A percentile compares a stretch with the other conserved stretches of the same genome.
Conservation (phyloP, 495 filamentous ascomycete genomes). For the Neurospora cerealis region DNA sequence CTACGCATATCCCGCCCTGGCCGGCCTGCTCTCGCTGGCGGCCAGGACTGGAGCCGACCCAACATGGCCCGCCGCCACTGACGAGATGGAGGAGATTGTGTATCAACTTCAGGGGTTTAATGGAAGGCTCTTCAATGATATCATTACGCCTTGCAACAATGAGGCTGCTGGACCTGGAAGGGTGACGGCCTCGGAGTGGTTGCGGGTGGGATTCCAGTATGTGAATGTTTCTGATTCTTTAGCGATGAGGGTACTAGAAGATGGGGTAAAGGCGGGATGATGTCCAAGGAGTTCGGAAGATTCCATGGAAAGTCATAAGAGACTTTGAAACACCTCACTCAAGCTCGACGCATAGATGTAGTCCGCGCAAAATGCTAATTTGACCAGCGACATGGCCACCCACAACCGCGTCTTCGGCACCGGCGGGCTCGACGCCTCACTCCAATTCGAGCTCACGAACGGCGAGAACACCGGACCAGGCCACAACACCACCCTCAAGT, state of each 20-base stretch:
- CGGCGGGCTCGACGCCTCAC: slow-evolving; percentile 51
- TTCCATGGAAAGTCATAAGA: too few species aligned
- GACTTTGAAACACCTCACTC: too few species aligned
- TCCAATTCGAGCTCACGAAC: slow-evolving; percentile 46
- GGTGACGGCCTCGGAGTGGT: slow-evolving; percentile 50
- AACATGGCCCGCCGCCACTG: slow-evolving; percentile 49
- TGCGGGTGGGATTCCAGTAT: slow-evolving; percentile 49
- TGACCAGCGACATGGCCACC: slow-evolving; percentile 44
- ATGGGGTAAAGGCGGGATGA: neutral
- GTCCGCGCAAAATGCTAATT: neutral
- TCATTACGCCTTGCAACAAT: slow-evolving; percentile 48
- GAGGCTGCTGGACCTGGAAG: slow-evolving; percentile 45
- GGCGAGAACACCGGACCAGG: slow-evolving; percentile 51
- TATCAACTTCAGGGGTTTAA: slow-evolving; percentile 45
- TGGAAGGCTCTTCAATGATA: slow-evolving; percentile 41
- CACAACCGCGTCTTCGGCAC: slow-evolving; percentile 34
- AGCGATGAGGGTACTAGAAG: neutral
- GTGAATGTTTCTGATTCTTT: neutral
- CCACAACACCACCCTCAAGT: slow-evolving; percentile 45
- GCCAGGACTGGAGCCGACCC: slow-evolving; percentile 30
- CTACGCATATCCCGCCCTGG: slow-evolving; percentile 3
- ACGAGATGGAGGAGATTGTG: slow-evolving; percentile 56
- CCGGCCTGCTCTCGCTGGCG: slow-evolving; percentile 25
- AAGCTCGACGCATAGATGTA: neutral
- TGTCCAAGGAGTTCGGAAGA: neutral